These are phyloP conservation scores for Diacronema lutheri DNA, from an alignment of 78 protist species.

Conservation along the genomic window DNA sequence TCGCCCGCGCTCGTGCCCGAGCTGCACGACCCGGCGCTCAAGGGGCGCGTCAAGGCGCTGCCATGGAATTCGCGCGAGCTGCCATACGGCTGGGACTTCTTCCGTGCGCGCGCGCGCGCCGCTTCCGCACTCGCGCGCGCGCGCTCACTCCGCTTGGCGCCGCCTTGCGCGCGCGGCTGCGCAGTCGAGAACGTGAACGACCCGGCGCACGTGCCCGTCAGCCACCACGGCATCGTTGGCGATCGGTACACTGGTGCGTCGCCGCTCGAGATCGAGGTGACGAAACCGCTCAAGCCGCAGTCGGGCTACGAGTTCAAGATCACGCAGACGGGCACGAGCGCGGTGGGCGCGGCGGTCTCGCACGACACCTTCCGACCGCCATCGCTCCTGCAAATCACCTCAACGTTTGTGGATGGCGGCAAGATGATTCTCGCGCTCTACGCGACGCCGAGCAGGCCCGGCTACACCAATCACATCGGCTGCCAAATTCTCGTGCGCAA, in stretches of 20 bases:
- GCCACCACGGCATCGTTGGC: constrained; percentile 17
- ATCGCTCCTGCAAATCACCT: neutral
- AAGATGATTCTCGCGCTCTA: neutral
- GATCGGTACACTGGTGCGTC: neutral
- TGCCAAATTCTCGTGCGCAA: neutral
- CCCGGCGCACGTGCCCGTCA: constrained; percentile 9
- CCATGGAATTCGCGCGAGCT: constrained; percentile 3
- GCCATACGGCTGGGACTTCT: constrained; percentile 19
- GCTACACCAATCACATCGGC: neutral
- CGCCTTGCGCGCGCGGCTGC: too few relatives aligned
- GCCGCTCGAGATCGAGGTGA: neutral
- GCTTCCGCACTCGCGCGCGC: too few relatives aligned
- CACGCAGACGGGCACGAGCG: neutral
- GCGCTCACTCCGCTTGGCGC: too few relatives aligned
- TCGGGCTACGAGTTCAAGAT: neutral
- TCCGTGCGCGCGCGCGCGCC: too few relatives aligned
- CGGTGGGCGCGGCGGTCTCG: neutral
- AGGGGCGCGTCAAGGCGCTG: neutral
- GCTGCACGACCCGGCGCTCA: constrained; percentile 10
- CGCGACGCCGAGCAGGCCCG: constrained; percentile 1
- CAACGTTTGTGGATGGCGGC: neutral
- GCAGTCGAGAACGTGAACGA: constrained; percentile 29
- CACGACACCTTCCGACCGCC: constrained; percentile 13
- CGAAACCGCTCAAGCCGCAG: neutral
- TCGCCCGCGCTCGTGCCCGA: neutral